phyloP scores from a whole-genome alignment of 2,329 filamentous ascomycete genomes.

The Cladophialophora immunda region DNA sequence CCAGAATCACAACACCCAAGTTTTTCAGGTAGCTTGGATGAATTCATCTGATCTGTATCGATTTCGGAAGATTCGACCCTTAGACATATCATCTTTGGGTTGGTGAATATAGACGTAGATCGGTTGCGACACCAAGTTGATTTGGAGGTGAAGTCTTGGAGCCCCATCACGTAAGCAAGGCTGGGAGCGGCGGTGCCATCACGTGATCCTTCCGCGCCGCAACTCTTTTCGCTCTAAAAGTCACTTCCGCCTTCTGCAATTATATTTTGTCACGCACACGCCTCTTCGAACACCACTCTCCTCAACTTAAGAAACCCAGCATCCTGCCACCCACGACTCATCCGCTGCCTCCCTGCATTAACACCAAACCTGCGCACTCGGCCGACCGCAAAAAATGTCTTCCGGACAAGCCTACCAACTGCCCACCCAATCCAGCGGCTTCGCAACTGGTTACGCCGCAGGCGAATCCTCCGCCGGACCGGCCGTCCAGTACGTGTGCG shows the following conservation, averaged over 20 bases:
- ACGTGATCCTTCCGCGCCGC: not conserved
- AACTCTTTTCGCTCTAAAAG: not conserved
- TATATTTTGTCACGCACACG: not conserved
- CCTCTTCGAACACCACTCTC: not conserved
- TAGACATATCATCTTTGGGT: not conserved
- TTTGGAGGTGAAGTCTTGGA: not conserved
- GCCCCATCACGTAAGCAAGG: constrained; percentile 9
- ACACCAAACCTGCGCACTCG: not conserved
- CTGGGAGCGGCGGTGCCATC: not conserved
- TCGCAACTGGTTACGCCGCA: constrained; percentile 51
- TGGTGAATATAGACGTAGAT: no score
- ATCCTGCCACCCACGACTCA: constrained; percentile 6
- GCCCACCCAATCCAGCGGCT: constrained; percentile 61
- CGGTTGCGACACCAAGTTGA: no score
- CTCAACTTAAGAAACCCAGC: not conserved
- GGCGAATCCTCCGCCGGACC: constrained; percentile 54
- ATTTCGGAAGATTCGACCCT: not conserved
- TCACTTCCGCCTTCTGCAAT: not conserved
- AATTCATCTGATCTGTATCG: no score
- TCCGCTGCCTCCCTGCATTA: not conserved
- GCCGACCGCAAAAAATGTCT: constrained; percentile 8
- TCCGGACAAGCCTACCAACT: constrained; percentile 77
- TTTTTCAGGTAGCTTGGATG: no score
- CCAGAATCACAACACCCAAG: no score
- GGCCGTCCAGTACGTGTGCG: constrained; percentile 76